Evolutionary conservation across 2,329 filamentous ascomycete species (phyloP).

Genomic region (Fusarium sp.): DNA sequence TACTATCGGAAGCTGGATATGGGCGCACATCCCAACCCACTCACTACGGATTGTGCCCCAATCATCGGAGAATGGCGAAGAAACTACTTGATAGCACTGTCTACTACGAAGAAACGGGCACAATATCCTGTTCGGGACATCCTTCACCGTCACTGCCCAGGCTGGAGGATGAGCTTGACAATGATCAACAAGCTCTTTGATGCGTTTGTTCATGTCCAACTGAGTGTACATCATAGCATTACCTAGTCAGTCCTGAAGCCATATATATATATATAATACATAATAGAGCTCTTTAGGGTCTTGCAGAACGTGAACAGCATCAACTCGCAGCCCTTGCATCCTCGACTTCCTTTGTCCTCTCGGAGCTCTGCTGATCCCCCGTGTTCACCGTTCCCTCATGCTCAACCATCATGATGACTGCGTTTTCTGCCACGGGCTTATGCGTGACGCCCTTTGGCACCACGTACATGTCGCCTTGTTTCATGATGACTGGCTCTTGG

Average conservation of each 20-base stretch:
- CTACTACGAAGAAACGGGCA: background rate
- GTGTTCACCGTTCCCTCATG: constrained; percentile 47
- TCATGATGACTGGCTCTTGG: constrained; percentile 42
- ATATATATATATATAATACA: too few species aligned
- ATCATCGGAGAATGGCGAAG: background rate
- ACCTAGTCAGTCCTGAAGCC: too few species aligned
- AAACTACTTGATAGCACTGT: too few species aligned
- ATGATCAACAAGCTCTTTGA: too few species aligned
- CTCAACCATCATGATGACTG: constrained; percentile 52
- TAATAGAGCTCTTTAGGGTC: too few species aligned
- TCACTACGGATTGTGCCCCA: background rate
- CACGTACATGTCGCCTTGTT: constrained; percentile 47
- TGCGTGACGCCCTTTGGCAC: constrained; percentile 52
- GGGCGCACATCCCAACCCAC: too few species aligned
- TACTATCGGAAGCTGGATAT: too few species aligned
- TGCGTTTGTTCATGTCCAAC: too few species aligned
- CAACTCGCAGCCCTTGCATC: constrained; percentile 25
- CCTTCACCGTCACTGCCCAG: background rate
- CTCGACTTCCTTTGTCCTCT: constrained; percentile 36
- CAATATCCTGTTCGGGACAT: background rate
- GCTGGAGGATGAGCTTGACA: background rate
- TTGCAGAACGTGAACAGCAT: background rate
- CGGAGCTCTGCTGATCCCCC: constrained; percentile 39
- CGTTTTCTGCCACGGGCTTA: constrained; percentile 49
- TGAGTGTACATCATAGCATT: too few species aligned